Evolutionary conservation across 2,329 filamentous ascomycete genomes (phyloP).

Genomic region (Curvularia sp.): DNA sequence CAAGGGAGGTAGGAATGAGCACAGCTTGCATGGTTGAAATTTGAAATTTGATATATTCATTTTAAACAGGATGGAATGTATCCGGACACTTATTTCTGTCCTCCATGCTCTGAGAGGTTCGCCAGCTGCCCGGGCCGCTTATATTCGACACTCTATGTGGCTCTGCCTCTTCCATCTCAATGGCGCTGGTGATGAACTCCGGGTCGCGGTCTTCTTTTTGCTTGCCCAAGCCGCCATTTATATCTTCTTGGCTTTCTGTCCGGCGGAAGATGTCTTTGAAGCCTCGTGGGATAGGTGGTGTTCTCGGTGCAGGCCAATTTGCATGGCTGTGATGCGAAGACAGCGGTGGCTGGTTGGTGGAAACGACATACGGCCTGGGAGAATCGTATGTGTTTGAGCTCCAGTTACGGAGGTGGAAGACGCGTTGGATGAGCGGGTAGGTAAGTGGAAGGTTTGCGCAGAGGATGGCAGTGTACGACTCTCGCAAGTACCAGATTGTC

Average conservation of each 20-base stretch:
- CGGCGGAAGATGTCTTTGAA: constrained; percentile 25
- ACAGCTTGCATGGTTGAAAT: constrained; percentile 5
- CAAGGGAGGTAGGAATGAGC: constrained; percentile 9
- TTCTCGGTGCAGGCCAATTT: constrained; percentile 23
- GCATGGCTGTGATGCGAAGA: constrained; percentile 12
- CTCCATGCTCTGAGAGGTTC: constrained; percentile 15
- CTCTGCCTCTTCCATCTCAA: constrained; percentile 33
- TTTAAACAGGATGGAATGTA: constrained; percentile 22
- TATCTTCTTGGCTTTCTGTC: constrained; percentile 35
- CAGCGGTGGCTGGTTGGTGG: constrained; percentile 8
- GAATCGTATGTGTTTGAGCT: constrained; percentile 32
- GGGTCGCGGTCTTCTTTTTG: constrained; percentile 24
- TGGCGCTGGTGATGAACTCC: constrained; percentile 37
- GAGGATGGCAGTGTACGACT: constrained; percentile 65
- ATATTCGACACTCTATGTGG: constrained; percentile 16
- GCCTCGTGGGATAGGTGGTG: constrained; percentile 20
- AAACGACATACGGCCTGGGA: constrained; percentile 8
- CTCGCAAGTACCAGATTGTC: constrained; percentile 66
- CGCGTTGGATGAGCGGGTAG: constrained; percentile 63
- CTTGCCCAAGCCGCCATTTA: constrained; percentile 28
- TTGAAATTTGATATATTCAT: constrained; percentile 11
- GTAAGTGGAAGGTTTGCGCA: constrained; percentile 68
- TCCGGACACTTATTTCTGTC: constrained; percentile 21
- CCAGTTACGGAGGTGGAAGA: constrained; percentile 52
- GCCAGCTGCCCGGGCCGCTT: constrained; percentile 23